These are phyloP conservation scores for Coix lacrymajobi DNA, from an alignment of 176 grass and related monocot species.

Conservation along the genomic window DNA sequence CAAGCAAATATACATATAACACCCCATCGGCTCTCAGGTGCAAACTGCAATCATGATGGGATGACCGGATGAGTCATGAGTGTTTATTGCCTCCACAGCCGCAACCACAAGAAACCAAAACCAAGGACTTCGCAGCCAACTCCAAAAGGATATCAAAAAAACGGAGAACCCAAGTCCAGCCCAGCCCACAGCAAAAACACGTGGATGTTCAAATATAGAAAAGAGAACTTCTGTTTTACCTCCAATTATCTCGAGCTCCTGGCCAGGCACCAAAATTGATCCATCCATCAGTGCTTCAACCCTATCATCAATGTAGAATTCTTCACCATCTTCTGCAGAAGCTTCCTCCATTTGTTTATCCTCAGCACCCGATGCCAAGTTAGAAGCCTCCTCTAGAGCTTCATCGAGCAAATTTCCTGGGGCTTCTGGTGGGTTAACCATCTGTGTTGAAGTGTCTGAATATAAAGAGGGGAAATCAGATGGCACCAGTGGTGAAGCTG, in stretches of 20 bases:
- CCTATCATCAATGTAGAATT: conserved; percentile 81
- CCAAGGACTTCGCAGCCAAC: neutral
- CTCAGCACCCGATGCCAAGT: conserved; percentile 20
- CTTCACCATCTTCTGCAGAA: conserved; percentile 46
- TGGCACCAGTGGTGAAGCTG: conserved; percentile 65
- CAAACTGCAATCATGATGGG: conserved; percentile 6
- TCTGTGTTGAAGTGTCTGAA: conserved; percentile 46
- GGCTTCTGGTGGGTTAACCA: conserved; percentile 45
- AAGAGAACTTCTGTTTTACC: conserved; percentile 49
- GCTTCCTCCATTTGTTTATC: conserved; percentile 40
- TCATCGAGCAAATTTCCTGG: conserved; percentile 78
- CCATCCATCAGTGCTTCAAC: conserved; percentile 78
- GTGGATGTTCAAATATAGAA: conserved; percentile 5
- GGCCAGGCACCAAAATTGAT: conserved; percentile 53
- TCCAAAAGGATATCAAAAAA: conserved; percentile 15
- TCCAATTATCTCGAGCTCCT: conserved; percentile 82
- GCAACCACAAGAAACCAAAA: neutral
- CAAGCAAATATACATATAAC: conserved; percentile 11
- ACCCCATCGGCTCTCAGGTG: neutral
- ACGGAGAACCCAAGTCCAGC: conserved; percentile 17
- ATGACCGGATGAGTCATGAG: no score
- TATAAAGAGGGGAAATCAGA: conserved; percentile 48
- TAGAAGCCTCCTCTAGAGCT: conserved; percentile 45
- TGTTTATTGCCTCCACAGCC: neutral
- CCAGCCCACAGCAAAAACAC: conserved; percentile 8